Base-by-base conservation (phyloP, 116 monocot genomes). In the Trichopus zeylanicus region DNA sequence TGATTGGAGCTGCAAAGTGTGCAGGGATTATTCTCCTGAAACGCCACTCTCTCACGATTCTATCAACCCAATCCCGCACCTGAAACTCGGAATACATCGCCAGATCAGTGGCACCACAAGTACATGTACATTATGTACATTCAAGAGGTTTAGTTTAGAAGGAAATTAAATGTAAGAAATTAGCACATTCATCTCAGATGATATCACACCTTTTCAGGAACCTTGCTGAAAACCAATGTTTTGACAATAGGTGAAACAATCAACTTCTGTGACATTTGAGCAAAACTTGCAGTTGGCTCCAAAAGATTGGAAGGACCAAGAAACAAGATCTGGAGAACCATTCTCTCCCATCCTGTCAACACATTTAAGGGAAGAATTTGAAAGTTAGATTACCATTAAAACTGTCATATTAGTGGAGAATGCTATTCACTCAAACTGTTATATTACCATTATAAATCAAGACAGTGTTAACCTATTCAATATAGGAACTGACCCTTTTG, bases 211-310 rank as follows among this genome's bases (percentile, higher is more conserved):
- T 97, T 97, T 42, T 87, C 90, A 51, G 90, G 95, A 57, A 97
- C 95, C 78, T 97, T 97, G 79, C 81, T 87, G 81, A 97, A 97
- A 56, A 97, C 95, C 33, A 97, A 67, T 46, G 95, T 90, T 61
- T 90, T 97, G 29, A 97, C 84, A 64, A 97, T 97, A 25, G 90
- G 90, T 8, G 95, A 97, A 51, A 97, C 95, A 53, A 97, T 87
- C 76, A 97, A 64, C 48, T 87, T 97, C 64, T 75, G 73, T 2
- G 95, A 95, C 86, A 95, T 87, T 60, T 90, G 95, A 61, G 72
- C 73, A 60, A 95, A 95, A 63, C 79, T 90, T 4, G 95, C 69
- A 39, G 73, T 75, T n/a, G 95, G 95, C 57, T 97, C 90, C 59
- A 97, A 61, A 56, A 97, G 79, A 84, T 97, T 97, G 16, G 95